Percentiles rank a stretch among this genome's conserved stretches.
Conservation (phyloP, 2,329 filamentous ascomycete species). For the Phialocephala sp. region DNA sequence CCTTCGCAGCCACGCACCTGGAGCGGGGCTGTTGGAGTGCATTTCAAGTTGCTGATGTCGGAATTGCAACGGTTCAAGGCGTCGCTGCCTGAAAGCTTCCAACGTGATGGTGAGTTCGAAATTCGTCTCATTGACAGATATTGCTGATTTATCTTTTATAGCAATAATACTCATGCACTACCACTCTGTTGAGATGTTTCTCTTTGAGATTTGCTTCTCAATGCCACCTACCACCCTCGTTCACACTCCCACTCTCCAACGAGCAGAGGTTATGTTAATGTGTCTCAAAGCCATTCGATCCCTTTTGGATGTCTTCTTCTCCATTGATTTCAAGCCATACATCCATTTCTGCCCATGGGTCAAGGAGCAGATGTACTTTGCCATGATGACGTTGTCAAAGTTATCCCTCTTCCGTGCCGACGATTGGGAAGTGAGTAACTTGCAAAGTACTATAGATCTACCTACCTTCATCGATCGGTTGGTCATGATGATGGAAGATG, state of each 20-base stretch:
- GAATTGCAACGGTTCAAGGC: constrained; percentile 17
- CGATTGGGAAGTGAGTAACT: constrained; percentile 21
- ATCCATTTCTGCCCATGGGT: constrained; percentile 5
- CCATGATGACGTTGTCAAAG: constrained; percentile 22
- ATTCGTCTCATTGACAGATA: not conserved
- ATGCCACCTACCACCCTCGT: constrained; percentile 17
- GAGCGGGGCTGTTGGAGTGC: constrained; percentile 14
- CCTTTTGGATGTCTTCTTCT: constrained; percentile 4
- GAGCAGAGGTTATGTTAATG: constrained; percentile 13
- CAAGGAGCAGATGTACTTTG: constrained; percentile 17
- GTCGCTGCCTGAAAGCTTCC: not conserved
- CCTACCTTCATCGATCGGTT: not conserved
- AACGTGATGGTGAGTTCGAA: constrained; percentile 10
- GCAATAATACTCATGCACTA: constrained; percentile 17
- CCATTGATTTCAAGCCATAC: constrained; percentile 1
- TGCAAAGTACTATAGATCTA: not conserved
- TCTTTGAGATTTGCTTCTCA: constrained; percentile 22
- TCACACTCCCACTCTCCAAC: not conserved
- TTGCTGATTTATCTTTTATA: constrained; percentile 1
- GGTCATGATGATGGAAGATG: not conserved
- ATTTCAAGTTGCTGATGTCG: constrained; percentile 22
- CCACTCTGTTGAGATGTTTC: constrained; percentile 14
- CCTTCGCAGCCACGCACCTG: constrained; percentile 17
- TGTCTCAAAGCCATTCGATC: constrained; percentile 10
- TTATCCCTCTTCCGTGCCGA: constrained; percentile 23